Base-by-base conservation (phyloP, 176 grass and related monocot species). In the Typha latifolia region DNA sequence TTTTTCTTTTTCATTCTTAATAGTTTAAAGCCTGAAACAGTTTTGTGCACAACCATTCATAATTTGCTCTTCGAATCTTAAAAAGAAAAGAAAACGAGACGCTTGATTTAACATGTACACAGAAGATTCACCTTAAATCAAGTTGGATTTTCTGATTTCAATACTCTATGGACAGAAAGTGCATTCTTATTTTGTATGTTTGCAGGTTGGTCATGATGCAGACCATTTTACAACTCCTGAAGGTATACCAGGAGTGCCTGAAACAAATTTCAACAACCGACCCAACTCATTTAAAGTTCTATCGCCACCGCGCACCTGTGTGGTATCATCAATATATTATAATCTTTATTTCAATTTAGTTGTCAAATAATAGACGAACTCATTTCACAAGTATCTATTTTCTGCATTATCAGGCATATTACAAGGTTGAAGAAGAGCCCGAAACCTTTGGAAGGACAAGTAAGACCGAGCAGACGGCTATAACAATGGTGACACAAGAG, bases 231-330 rank as follows among this genome's bases (percentile, higher is more conserved):
- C 94, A 1, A 72, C 71, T 18, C 83, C 94, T 76, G 94, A 97
- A 82, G 94, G 89, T 72, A 55, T 85, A 48, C 94, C 89, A n/a
- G 94, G 94, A 64, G 79, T 70, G 31, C 85, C 89, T 8, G 94
- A 97, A 77, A 93, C 89, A 43, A 97, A 97, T 70, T 97, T 97
- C 48, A 90, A 97, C 73, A 97, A 85, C 64, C 94, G 94, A 61
- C 94, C 94, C 16, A 93, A 97, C 78, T 97, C 94, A 13, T 97
- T 97, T 76, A 84, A 78, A 87, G 62, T 97, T 32, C 78, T 97
- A n/a, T 97, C 89, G 32, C 94, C 94, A 24, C 65, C 94, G 49
- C 86, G 70, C 12, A 93, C 89, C 43, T 97, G 94, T 87, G 94
- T 85, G 94, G 94, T 97, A 92, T 79, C 79, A 63, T 66, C 63